These are phyloP conservation scores for Candida vaughaniae DNA, from an alignment of 805 yeast species.

Conservation along the genomic window DNA sequence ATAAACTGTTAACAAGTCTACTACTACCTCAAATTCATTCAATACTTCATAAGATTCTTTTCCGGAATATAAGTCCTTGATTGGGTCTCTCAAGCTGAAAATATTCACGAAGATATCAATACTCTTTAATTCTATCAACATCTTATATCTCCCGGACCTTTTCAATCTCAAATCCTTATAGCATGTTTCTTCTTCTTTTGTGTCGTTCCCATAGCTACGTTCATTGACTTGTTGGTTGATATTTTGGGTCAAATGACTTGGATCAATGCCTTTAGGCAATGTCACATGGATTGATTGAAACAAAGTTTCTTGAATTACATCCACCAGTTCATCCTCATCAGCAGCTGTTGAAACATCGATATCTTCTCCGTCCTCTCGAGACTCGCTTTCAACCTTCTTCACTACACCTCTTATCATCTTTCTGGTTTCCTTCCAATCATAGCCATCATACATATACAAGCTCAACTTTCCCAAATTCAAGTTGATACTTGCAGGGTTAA, in stretches of 20 bases:
- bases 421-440: slow-evolving; percentile 85
- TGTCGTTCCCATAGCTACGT: slow-evolving; percentile 17
- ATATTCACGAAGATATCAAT: slow-evolving; percentile 48
- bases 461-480: slow-evolving; percentile 38
- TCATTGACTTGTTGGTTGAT: slow-evolving; percentile 48
- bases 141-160: slow-evolving; percentile 63
- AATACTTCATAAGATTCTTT: slow-evolving; percentile 41
- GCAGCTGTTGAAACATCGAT: slow-evolving; percentile 12
- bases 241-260: slow-evolving; percentile 45
- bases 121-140: slow-evolving; percentile 54
- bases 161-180: slow-evolving; percentile 53
- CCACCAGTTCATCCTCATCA: slow-evolving; percentile 12
- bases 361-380: slow-evolving; percentile 8
- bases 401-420: slow-evolving; percentile 64
- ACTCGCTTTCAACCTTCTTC: slow-evolving; percentile 48
- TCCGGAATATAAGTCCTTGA: slow-evolving; percentile 30
- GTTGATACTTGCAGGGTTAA: slow-evolving; percentile 19
- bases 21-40: slow-evolving; percentile 44
- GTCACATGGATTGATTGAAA: slow-evolving; percentile 81
- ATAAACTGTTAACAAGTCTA: slow-evolving; percentile 13
- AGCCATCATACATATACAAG: slow-evolving; percentile 78
- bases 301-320: slow-evolving; percentile 57
- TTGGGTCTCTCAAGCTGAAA: slow-evolving; percentile 48
- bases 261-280: slow-evolving; percentile 47
- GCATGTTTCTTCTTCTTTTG: slow-evolving; percentile 11